Evolutionary conservation across 2,329 filamentous ascomycete genomes (phyloP).

Genomic region (Calonectria hongkongensis): DNA sequence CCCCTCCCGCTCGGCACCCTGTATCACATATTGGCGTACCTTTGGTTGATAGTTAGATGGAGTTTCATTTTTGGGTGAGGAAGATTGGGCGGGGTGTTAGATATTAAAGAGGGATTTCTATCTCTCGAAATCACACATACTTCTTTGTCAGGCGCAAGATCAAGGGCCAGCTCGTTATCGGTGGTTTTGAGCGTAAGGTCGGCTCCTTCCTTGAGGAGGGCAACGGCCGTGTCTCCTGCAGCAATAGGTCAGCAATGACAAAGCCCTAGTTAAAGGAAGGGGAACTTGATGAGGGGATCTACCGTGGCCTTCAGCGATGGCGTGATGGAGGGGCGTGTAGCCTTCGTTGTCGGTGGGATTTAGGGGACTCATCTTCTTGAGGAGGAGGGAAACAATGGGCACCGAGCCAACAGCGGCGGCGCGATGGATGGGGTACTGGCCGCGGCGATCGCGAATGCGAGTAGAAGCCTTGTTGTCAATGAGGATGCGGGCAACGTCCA

Average conservation of each 20-base stretch:
- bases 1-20: constrained; percentile 88
- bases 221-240: constrained; percentile 85
- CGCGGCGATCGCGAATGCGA: constrained; percentile 87
- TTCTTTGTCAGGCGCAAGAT: constrained; percentile 90
- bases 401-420: constrained; percentile 92
- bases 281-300: constrained; percentile 42
- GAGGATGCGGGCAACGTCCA: constrained; percentile 87
- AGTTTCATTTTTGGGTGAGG: constrained; percentile 38
- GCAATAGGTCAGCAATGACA: background rate
- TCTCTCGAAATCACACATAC: constrained; percentile 66
- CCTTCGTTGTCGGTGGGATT: constrained; percentile 89
- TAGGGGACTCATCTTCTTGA: constrained; percentile 86
- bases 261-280: background rate
- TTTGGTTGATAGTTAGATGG: constrained; percentile 59
- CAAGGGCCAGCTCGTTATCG: constrained; percentile 83
- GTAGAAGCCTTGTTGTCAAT: constrained; percentile 85
- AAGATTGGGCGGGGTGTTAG: constrained; percentile 30
- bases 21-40: constrained; percentile 85
- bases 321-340: constrained; percentile 92
- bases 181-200: constrained; percentile 85
- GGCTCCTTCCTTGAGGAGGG: constrained; percentile 88
- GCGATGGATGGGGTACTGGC: constrained; percentile 93
- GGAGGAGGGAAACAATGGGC: constrained; percentile 88
- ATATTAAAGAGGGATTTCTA: constrained; percentile 16
- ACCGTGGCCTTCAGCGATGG: constrained; percentile 85